Evolutionary conservation across 75 land plant species (phyloP).

Genomic region (Picea sitchensis): DNA sequence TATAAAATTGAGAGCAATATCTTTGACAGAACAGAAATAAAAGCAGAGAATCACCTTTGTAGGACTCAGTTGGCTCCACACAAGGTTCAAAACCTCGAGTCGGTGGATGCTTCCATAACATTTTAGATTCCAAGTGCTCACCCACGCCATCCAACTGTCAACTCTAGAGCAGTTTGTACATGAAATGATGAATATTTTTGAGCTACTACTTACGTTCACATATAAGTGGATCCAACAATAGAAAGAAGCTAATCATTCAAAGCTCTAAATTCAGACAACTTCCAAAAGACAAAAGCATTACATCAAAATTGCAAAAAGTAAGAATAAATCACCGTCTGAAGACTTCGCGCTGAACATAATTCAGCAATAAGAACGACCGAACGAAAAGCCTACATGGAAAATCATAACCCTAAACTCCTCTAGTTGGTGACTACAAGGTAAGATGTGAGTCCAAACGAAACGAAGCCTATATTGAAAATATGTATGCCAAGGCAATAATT

Average conservation of each 20-base stretch:
- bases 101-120: constrained; percentile 63
- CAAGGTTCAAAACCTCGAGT: constrained; percentile 50
- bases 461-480: no score
- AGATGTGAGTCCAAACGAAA: no score
- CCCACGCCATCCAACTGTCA: constrained; percentile 24
- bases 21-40: neutral
- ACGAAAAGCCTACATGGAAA: no score
- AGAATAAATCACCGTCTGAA: neutral
- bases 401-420: no score
- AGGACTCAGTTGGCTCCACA: constrained; percentile 38
- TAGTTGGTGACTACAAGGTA: no score
- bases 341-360: neutral
- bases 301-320: neutral
- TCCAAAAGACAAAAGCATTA: neutral
- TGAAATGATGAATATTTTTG: constrained; percentile 18
- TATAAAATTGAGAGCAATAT: neutral
- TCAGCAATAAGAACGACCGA: no score
- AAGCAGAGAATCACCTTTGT: constrained; percentile 14
- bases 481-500: no score
- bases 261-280: neutral
- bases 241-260: neutral
- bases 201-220: constrained; percentile 6
- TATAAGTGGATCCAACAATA: constrained; percentile 3
- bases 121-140: constrained; percentile 20
- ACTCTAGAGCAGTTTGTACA: constrained; percentile 18